Evolutionary conservation across 2,329 filamentous ascomycete genomes (phyloP).

Genomic region (Penicillium sclerotiorum): DNA sequence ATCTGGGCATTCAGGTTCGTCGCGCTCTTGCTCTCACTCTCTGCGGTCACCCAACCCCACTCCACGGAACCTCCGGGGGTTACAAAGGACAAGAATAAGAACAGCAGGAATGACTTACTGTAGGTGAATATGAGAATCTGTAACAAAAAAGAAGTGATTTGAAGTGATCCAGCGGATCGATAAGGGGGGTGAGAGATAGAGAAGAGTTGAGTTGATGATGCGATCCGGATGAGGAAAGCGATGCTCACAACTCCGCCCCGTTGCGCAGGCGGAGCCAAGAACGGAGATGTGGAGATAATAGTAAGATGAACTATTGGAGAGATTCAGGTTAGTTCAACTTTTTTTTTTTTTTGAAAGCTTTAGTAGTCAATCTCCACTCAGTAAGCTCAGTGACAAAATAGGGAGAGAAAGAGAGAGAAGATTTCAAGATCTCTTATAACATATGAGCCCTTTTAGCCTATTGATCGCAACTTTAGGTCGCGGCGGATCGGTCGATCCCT

Average conservation of each 20-base stretch:
- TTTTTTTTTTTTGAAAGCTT: too few relatives aligned
- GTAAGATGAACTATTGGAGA: conserved; percentile 7
- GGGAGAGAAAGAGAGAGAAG: not conserved
- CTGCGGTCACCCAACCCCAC: conserved; percentile 8
- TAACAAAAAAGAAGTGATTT: not conserved
- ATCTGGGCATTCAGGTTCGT: too few relatives aligned
- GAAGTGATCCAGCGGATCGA: not conserved
- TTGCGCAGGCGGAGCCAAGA: conserved; percentile 19
- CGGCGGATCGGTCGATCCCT: not conserved
- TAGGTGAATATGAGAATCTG: not conserved
- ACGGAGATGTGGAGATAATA: conserved; percentile 16
- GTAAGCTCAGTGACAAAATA: not conserved
- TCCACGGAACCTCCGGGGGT: conserved; percentile 17
- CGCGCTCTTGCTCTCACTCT: too few relatives aligned
- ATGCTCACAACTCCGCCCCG: conserved; percentile 19
- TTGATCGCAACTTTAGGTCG: not conserved
- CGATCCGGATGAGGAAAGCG: conserved; percentile 16
- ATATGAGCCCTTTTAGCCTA: too few relatives aligned
- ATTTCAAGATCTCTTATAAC: too few relatives aligned
- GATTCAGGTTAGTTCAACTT: too few relatives aligned
- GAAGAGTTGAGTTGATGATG: conserved; percentile 14
- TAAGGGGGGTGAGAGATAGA: not conserved
- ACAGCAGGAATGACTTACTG: not conserved
- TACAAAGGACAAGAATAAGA: not conserved
- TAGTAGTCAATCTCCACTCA: too few relatives aligned